phyloP scores from a whole-genome alignment of 2,329 filamentous ascomycete genomes.

The Chlorencoelia australis region DNA sequence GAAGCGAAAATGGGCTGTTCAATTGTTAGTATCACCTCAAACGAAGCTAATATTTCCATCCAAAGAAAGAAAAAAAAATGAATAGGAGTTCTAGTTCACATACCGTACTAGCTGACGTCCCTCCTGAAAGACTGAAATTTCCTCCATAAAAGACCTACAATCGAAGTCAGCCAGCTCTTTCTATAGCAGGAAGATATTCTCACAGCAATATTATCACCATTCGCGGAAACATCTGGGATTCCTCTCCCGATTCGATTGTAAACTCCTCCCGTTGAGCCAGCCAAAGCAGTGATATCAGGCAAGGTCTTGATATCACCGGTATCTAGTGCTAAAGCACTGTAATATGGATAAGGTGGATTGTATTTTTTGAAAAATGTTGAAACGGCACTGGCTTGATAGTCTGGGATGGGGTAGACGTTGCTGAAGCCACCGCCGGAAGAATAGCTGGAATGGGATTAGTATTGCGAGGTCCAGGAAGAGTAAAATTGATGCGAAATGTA shows the following conservation, averaged over 20 bases:
- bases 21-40: too few species aligned
- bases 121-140: conserved; percentile 27
- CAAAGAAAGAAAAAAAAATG: too few species aligned
- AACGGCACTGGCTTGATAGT: conserved; percentile 34
- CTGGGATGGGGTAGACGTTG: conserved; percentile 35
- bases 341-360: conserved; percentile 16
- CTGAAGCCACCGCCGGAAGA: conserved; percentile 36
- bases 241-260: conserved; percentile 17
- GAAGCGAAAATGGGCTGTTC: conserved; percentile 39
- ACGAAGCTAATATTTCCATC: too few species aligned
- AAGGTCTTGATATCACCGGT: conserved; percentile 8
- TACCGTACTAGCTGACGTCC: conserved; percentile 41
- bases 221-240: conserved; percentile 35
- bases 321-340: conserved; percentile 12
- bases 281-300: conserved; percentile 12
- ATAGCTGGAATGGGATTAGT: too few species aligned
- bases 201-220: conserved; percentile 22
- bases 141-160: conserved; percentile 11
- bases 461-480: too few species aligned
- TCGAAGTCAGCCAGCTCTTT: neutral
- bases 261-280: conserved; percentile 8
- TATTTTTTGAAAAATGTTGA: conserved; percentile 30
- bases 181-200: neutral
- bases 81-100: too few species aligned
- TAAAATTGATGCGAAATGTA: too few species aligned